phyloP scores from a whole-genome alignment of 2,329 filamentous ascomycete genomes.

The Ascochyta clinopodiicola region DNA sequence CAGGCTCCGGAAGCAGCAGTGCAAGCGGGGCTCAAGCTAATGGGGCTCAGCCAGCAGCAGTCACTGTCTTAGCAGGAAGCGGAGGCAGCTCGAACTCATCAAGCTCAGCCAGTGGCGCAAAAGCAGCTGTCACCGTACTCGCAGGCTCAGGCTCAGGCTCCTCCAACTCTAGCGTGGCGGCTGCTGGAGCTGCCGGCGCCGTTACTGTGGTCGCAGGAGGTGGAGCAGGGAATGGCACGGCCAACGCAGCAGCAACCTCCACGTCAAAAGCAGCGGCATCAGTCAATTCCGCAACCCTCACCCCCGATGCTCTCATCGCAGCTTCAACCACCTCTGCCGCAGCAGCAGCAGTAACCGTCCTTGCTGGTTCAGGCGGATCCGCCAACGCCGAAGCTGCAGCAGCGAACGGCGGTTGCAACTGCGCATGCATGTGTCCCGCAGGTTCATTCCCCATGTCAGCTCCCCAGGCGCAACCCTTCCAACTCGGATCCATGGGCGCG shows the following conservation, averaged over 20 bases:
- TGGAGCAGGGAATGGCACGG: constrained; percentile 14
- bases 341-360: constrained; percentile 27
- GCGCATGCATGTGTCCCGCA: constrained; percentile 40
- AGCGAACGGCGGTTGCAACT: constrained; percentile 33
- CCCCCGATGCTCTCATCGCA: constrained; percentile 19
- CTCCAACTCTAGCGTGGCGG: neutral
- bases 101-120: constrained; percentile 12
- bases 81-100: constrained; percentile 7
- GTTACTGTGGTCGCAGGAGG: constrained; percentile 33
- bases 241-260: neutral
- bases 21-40: constrained; percentile 6
- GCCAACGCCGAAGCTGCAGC: constrained; percentile 14
- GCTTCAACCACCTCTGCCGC: constrained; percentile 21
- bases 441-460: constrained; percentile 41
- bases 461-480: constrained; percentile 36
- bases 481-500: constrained; percentile 28
- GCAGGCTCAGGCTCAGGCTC: constrained; percentile 8
- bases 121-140: constrained; percentile 28
- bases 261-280: constrained; percentile 10
- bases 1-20: constrained; percentile 14
- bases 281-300: constrained; percentile 22
- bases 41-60: constrained; percentile 7
- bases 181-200: constrained; percentile 12
- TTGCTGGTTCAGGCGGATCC: constrained; percentile 27
- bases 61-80: constrained; percentile 22